Base-by-base conservation (phyloP, 148 eudicot species). In the Arbutus unedo region DNA sequence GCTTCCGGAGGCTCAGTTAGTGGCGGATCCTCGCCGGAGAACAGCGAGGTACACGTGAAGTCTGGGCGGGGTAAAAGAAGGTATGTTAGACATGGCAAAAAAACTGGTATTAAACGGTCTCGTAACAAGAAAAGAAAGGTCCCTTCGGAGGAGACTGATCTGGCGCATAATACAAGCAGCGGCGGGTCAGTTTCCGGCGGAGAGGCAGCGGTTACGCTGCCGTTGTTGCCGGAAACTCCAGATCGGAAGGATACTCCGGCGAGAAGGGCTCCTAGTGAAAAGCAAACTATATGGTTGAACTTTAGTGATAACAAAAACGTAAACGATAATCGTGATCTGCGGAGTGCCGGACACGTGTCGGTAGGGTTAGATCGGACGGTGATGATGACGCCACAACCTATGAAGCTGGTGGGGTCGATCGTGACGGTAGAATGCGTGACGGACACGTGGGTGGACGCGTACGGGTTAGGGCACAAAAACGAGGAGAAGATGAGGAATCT, bases 351-450 rank as follows among this genome's bases (percentile, higher is more conserved):
- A 23, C 79, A 74, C 45, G 79, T 25, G 71, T 66, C 16, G 0
- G 5, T 3, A 1, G 18, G 43, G 43, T 25, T 66, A 66, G 71
- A 66, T 66, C 71, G 47, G 53, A 79, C 60, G 84, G 75, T 3
- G 76, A 21, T 31, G 86, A 14, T 47, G 51, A 5, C 43, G 43
- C 78, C 71, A 51, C 75, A 31, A 81, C 56, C 82, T 48, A 55
- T n/a, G 77, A 43, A 14, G 56, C 73, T 47, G 41, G 84, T 83
- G 43, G 84, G 82, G 14, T 86, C 93, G 14, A 84, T 76, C 59
- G 96, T 93, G 77, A 89, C 80, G 49, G 93, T 95, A 21, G 98
- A 92, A 74, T 78, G 93, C 45, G 92, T 95, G 84, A 91, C 88
- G 49, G 95, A 88, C 89, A 88, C 94, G 91, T 93, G 98, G 95